phyloP scores from a whole-genome alignment of 345 rosid species.

The Camelina hispida region DNA sequence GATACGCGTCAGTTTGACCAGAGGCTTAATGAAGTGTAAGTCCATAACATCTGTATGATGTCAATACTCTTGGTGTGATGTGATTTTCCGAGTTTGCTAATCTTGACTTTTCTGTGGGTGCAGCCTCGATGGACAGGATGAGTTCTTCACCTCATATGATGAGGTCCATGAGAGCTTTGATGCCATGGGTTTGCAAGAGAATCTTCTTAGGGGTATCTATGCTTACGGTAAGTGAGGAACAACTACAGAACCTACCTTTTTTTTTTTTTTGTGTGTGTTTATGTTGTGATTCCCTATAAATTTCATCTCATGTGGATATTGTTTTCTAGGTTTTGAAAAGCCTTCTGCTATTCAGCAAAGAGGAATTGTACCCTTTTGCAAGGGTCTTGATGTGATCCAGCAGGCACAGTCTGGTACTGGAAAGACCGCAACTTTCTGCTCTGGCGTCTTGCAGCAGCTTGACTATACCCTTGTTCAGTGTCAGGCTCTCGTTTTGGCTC shows the following conservation, averaged over 20 bases:
- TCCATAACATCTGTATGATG: neutral
- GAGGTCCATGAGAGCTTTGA: slow-evolving; percentile 59
- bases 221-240: slow-evolving; percentile 49
- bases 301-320: neutral
- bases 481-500: slow-evolving; percentile 81
- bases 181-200: slow-evolving; percentile 55
- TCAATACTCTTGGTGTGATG: neutral
- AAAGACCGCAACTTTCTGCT: slow-evolving; percentile 82
- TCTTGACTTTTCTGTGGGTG: neutral
- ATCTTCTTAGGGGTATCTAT: slow-evolving; percentile 58
- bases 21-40: slow-evolving; percentile 52
- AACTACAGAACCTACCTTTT: too few relatives aligned
- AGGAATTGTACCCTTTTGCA: slow-evolving; percentile 80
- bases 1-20: slow-evolving; percentile 52
- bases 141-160: slow-evolving; percentile 51
- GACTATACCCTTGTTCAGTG: slow-evolving; percentile 68
- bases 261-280: neutral
- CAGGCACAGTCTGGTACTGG: slow-evolving; percentile 92
- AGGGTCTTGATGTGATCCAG: slow-evolving; percentile 82
- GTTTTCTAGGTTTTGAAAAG: slow-evolving; percentile 63
- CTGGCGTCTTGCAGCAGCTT: slow-evolving; percentile 79
- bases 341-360: slow-evolving; percentile 90
- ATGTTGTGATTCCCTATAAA: neutral
- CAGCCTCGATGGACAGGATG: slow-evolving; percentile 51
- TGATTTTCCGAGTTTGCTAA: neutral